Conservation (phyloP, 2,329 filamentous ascomycete species). For the Leptographium lundbergii region DNA sequence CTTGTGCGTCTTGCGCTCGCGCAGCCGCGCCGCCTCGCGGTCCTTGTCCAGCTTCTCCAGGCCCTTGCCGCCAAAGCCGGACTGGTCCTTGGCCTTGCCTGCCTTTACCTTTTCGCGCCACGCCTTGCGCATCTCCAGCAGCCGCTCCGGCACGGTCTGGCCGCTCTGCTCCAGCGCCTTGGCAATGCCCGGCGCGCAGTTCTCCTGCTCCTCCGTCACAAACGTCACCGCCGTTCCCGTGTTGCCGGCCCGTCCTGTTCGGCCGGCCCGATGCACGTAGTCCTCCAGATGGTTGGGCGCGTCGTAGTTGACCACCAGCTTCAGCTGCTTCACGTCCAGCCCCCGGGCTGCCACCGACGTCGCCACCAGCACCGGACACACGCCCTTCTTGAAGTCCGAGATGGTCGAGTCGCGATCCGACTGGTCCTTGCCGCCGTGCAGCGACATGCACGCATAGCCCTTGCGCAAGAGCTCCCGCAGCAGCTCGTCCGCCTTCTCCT, state of each 20-base stretch:
- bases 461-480: conserved; percentile 69
- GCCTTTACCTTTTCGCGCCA: conserved; percentile 87
- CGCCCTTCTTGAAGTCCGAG: conserved; percentile 82
- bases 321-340: conserved; percentile 89
- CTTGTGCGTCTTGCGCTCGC: conserved; percentile 81
- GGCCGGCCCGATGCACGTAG: conserved; percentile 87
- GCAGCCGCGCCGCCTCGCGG: conserved; percentile 72
- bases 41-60: conserved; percentile 85
- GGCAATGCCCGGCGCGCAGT: conserved; percentile 74
- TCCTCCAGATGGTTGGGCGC: conserved; percentile 91
- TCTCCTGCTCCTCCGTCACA: conserved; percentile 81
- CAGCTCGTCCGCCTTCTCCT: conserved; percentile 76
- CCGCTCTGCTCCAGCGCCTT: conserved; percentile 90
- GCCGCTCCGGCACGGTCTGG: conserved; percentile 62
- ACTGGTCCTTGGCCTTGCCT: conserved; percentile 79
- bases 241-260: conserved; percentile 88
- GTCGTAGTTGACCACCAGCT: conserved; percentile 92
- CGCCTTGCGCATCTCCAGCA: conserved; percentile 52
- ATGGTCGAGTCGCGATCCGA: conserved; percentile 88
- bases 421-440: conserved; percentile 89
- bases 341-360: conserved; percentile 93
- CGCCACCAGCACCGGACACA: conserved; percentile 80
- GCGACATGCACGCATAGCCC: conserved; percentile 83
- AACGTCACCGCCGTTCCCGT: conserved; percentile 93
- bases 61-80: conserved; percentile 90